Evolutionary conservation across 2,329 filamentous ascomycete genomes (phyloP), one percentile per base, ranked within the genome.

Genomic region (Aspergillus quadrilineatus): DNA sequence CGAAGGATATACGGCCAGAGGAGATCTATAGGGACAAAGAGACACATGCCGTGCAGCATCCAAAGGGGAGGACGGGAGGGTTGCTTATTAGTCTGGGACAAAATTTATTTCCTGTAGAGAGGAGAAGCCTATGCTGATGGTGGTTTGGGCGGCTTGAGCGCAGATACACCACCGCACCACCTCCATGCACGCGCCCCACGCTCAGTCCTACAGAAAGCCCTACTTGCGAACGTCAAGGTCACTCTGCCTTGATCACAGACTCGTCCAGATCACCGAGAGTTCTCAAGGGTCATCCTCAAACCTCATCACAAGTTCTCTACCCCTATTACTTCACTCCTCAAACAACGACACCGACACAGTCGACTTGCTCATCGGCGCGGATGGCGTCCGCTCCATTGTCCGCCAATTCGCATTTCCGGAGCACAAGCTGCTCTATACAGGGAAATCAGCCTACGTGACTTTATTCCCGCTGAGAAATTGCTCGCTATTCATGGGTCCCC

Each of bases 351-450:
- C 34, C 4, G 52, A 53, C 29, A 49, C 57, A 15, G 57, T 53
- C 1, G 60, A 60, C 12, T 49, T 61, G 2, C 44, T 60, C 2
- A 51, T 61, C 6, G 60, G 60, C 2, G 57, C 60, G 4, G 60
- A 60, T 30, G 60, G 60, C 7, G 55, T 61, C n/a, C 49, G 57
- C 32, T 61, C 60, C 9, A 52, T 52, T 2, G 60, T 61, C 36
- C 57, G 57, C 4, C 51, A 53, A 34, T 60, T 56, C 46, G 30
- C 52, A 4, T 60, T 60, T 43, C 60, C 57, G 1, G 50, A 60
- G 5, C 45, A 61, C 28, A 43, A 26, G 1, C 51, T 61, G 7
- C n/a, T 30, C 26, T 61, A 61, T 22, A 61, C 58, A 4, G 57
- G 52, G 1, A 53, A 46, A 10, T 54, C 60, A 14, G 60, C 59